Evolutionary conservation across 2,329 filamentous ascomycete species (phyloP).

Genomic region (Aspergillus sp.): DNA sequence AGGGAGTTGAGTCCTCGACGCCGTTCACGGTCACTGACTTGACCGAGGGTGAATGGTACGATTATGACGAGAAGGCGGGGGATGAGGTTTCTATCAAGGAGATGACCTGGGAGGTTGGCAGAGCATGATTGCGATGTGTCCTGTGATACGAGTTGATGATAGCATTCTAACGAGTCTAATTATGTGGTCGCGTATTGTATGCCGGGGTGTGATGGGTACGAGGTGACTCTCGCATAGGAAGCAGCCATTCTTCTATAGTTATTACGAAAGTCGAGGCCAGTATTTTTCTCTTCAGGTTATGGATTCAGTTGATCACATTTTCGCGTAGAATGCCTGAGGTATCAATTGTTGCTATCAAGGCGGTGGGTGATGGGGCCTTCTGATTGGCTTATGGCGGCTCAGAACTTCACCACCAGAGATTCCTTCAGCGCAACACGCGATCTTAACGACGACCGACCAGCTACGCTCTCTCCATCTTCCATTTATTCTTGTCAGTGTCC

Average conservation of each 20-base stretch:
- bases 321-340: neutral
- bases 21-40: slow-evolving; percentile 82
- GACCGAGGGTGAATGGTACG: slow-evolving; percentile 91
- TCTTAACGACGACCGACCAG: neutral
- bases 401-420: slow-evolving; percentile 32
- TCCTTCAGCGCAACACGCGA: slow-evolving; percentile 7
- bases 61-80: slow-evolving; percentile 90
- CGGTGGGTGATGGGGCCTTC: slow-evolving; percentile 17
- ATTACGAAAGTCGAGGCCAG: neutral
- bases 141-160: neutral
- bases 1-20: slow-evolving; percentile 73
- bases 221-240: too few relatives aligned
- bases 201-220: neutral
- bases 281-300: neutral
- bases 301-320: too few relatives aligned
- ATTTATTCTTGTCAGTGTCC: neutral
- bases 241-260: too few relatives aligned
- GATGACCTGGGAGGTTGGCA: slow-evolving; percentile 78
- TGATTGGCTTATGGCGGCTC: slow-evolving; percentile 31
- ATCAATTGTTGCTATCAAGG: slow-evolving; percentile 10
- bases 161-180: slow-evolving; percentile 13
- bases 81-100: slow-evolving; percentile 93
- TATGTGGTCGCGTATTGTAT: neutral
- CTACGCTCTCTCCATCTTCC: neutral
- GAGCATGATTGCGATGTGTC: slow-evolving; percentile 51